Percentiles rank a stretch among this genome's conserved stretches.
These are phyloP conservation scores for Quercus lobata DNA, from an alignment of 331 rosid species.

Conservation along the genomic window DNA sequence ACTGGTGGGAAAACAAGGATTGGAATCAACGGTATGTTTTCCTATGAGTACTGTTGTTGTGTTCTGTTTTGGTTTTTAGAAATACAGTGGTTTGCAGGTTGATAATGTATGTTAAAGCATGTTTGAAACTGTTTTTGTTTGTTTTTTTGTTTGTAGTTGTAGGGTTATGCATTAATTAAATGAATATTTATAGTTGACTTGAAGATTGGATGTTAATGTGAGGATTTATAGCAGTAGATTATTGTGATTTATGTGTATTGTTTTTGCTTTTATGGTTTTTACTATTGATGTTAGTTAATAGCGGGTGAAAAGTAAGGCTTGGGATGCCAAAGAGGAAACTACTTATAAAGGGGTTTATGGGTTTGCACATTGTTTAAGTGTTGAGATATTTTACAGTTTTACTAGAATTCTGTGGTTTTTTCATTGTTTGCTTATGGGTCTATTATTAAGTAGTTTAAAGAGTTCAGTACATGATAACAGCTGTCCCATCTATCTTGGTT, in stretches of 20 bases:
- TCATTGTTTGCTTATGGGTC: background rate
- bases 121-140: background rate
- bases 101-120: background rate
- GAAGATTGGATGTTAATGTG: background rate
- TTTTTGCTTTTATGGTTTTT: background rate
- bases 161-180: background rate
- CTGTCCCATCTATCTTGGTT: background rate
- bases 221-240: background rate
- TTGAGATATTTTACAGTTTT: background rate
- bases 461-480: background rate
- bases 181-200: background rate
- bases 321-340: background rate
- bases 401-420: background rate
- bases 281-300: background rate
- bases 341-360: too few species aligned
- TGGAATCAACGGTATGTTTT: slow-evolving; percentile 82
- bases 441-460: background rate
- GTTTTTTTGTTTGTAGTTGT: background rate
- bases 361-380: too few species aligned
- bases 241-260: background rate
- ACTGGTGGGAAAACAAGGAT: slow-evolving; percentile 64
- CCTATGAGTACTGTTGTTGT: background rate
- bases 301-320: background rate
- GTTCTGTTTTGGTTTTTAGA: background rate
- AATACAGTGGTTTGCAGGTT: background rate